Evolutionary conservation across 2,329 filamentous ascomycete species (phyloP).

Genomic region (Macrophomina tecta): DNA sequence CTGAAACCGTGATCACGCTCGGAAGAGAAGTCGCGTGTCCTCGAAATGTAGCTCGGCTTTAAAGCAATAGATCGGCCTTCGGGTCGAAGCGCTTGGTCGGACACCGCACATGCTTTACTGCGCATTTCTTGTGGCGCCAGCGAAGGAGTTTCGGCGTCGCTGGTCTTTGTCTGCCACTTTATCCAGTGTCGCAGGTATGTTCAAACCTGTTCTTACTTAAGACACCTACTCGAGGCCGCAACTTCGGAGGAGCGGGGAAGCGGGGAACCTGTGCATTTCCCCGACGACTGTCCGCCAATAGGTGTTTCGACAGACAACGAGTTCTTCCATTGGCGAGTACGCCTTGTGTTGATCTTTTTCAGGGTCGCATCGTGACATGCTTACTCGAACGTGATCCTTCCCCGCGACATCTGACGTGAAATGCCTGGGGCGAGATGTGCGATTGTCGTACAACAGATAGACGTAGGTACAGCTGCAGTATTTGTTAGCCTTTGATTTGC

Average conservation of each 20-base stretch:
- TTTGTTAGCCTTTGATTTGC: neutral
- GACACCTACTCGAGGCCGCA: neutral
- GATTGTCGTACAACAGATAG: too few relatives aligned
- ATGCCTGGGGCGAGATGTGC: neutral
- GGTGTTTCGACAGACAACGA: too few relatives aligned
- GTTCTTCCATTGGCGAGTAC: constrained; percentile 1
- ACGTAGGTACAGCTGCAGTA: too few relatives aligned
- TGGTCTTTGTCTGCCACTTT: neutral
- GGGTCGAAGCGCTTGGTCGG: neutral
- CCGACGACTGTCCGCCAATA: neutral
- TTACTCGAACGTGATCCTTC: neutral
- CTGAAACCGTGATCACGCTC: neutral
- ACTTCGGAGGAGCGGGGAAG: neutral
- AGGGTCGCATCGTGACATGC: neutral
- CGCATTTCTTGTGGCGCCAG: neutral
- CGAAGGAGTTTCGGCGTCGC: neutral
- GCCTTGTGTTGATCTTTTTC: neutral
- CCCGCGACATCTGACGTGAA: neutral
- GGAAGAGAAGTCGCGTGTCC: neutral
- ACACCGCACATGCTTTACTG: neutral
- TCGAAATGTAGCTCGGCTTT: neutral
- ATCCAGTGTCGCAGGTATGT: neutral
- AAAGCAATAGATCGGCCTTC: neutral
- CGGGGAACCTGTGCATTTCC: neutral
- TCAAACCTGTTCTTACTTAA: neutral